Evolutionary conservation across 2,329 filamentous ascomycete genomes (phyloP).

Genomic region (Diaporthe citriasiana): DNA sequence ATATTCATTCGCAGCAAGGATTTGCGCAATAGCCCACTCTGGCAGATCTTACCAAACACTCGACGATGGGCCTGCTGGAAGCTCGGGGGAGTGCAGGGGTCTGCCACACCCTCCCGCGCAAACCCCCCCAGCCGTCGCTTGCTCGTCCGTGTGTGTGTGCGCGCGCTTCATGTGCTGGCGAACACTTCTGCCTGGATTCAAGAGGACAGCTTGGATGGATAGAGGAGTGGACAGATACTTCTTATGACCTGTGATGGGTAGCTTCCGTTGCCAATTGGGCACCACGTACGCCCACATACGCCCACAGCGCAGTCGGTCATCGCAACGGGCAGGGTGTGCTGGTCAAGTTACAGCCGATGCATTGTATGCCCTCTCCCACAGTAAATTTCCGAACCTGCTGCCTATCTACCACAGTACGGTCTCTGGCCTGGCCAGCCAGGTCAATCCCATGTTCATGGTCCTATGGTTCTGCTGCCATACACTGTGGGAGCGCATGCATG

Average conservation of each 20-base stretch:
- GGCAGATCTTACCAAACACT: conserved; percentile 31
- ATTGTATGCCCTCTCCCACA: conserved; percentile 21
- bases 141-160: background rate
- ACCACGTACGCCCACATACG: background rate
- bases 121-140: background rate
- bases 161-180: background rate
- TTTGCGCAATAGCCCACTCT: conserved; percentile 26
- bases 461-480: background rate
- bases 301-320: background rate
- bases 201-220: background rate
- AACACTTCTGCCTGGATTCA: conserved; percentile 17
- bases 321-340: background rate
- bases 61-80: conserved; percentile 2
- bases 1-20: conserved; percentile 22
- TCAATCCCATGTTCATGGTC: conserved; percentile 4
- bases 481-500: conserved; percentile 27
- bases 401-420: conserved; percentile 6
- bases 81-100: conserved; percentile 13
- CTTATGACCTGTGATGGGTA: background rate
- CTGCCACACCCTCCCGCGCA: conserved; percentile 12
- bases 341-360: conserved; percentile 24
- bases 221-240: background rate
- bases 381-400: conserved; percentile 28
- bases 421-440: background rate
- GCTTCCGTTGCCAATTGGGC: background rate